Evolutionary conservation across 495 filamentous ascomycete species (phyloP).

Genomic region (Achaetomiella virescens): DNA sequence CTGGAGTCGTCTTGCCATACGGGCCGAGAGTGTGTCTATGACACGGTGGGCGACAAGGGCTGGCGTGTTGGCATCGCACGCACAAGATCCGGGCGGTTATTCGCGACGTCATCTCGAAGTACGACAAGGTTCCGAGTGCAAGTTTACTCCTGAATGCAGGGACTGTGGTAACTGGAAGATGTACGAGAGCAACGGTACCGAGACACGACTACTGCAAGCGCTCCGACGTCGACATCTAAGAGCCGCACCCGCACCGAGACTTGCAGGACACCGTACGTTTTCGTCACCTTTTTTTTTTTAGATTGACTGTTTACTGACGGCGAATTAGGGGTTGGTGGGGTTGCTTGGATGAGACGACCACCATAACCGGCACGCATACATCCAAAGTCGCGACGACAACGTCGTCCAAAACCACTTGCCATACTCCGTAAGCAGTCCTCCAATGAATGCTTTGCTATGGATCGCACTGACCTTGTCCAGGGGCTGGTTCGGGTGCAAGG

Average conservation of each 20-base stretch:
- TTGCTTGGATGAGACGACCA: conserved; percentile 59
- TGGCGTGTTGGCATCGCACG: conserved; percentile 79
- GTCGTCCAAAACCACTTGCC: conserved; percentile 48
- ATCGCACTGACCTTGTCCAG: conserved; percentile 48
- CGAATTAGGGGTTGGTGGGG: conserved; percentile 60
- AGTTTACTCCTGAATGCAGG: conserved; percentile 64
- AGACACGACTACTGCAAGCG: conserved; percentile 58
- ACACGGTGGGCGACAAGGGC: conserved; percentile 81
- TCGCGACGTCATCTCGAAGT: conserved; percentile 72
- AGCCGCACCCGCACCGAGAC: conserved; percentile 71
- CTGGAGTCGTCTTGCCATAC: conserved; percentile 89
- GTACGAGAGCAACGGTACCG: conserved; percentile 80
- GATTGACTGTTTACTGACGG: conserved; percentile 5
- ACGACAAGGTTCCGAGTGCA: conserved; percentile 71
- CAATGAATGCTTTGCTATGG: conserved; percentile 33
- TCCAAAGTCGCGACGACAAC: conserved; percentile 44
- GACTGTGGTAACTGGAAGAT: conserved; percentile 95
- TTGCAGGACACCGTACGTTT: conserved; percentile 65
- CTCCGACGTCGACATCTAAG: conserved; percentile 49
- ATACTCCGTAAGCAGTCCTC: conserved; percentile 38
- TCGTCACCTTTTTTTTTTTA: neutral
- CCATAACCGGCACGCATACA: conserved; percentile 36
- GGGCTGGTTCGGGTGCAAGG: conserved; percentile 67
- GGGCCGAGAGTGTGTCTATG: conserved; percentile 80
- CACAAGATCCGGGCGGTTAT: conserved; percentile 85